phyloP scores from a whole-genome alignment of 306 rosid species.

The Castanopsis chinensis region DNA sequence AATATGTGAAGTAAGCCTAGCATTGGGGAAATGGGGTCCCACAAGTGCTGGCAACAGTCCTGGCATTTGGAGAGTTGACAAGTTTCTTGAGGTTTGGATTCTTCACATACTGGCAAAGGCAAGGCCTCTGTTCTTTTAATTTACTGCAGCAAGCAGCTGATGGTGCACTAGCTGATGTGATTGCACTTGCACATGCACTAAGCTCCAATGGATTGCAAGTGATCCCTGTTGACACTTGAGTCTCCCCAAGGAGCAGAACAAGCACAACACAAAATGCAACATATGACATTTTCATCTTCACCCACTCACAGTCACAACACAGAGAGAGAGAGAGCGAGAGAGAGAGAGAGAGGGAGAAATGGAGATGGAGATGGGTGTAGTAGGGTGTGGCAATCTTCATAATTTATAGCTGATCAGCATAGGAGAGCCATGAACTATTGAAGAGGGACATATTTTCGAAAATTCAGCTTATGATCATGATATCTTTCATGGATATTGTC shows the following conservation, averaged over 20 bases:
- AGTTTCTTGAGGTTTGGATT: slow-evolving; percentile 51
- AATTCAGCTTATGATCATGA: neutral
- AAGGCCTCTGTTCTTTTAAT: slow-evolving; percentile 50
- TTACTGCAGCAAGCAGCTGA: slow-evolving; percentile 42
- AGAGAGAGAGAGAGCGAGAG: neutral
- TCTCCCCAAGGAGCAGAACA: neutral
- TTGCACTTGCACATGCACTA: slow-evolving; percentile 42
- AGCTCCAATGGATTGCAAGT: slow-evolving; percentile 45
- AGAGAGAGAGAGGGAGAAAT: neutral
- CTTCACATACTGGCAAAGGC: slow-evolving; percentile 57
- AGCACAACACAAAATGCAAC: slow-evolving; percentile 21
- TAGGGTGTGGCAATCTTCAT: neutral
- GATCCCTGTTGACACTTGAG: slow-evolving; percentile 31
- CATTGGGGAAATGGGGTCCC: slow-evolving; percentile 50
- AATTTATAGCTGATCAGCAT: slow-evolving; percentile 32
- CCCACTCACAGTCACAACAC: neutral
- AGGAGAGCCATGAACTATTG: neutral
- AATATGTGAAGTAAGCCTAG: slow-evolving; percentile 5
- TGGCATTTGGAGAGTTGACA: slow-evolving; percentile 58
- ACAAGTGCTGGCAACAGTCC: slow-evolving; percentile 43
- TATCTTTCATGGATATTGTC: neutral
- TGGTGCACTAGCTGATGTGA: slow-evolving; percentile 36
- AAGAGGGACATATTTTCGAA: neutral
- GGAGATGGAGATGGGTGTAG: neutral
- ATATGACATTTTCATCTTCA: slow-evolving; percentile 32